Evolutionary conservation across 1,139 yeast species (phyloP).

Genomic region (Pichia sp.): DNA sequence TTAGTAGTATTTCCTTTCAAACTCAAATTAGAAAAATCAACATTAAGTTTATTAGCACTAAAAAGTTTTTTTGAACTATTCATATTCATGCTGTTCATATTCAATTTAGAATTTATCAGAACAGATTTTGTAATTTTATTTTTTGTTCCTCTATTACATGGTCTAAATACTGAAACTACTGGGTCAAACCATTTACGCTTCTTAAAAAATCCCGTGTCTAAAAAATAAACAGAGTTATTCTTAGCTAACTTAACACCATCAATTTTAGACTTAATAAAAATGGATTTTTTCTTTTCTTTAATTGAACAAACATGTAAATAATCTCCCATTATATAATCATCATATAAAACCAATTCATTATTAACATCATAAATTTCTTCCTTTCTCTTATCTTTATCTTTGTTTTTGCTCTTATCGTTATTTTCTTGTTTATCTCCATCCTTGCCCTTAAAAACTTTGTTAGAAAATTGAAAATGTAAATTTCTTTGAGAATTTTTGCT

Average conservation of each 20-base stretch:
- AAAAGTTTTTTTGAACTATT: conserved; percentile 9
- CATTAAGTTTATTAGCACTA: conserved; percentile 10
- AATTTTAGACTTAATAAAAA: conserved; percentile 22
- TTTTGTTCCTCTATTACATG: conserved; percentile 41
- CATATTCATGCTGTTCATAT: conserved; percentile 16
- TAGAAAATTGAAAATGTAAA: conserved; percentile 4
- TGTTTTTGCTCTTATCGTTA: no score
- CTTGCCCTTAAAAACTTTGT: no score
- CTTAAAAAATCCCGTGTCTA: conserved; percentile 15
- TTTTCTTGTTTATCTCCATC: no score
- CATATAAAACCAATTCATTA: conserved; percentile 4
- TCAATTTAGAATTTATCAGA: no score
- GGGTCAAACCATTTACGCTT: conserved; percentile 29
- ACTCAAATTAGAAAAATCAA: conserved; percentile 13
- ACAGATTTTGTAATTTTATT: conserved; percentile 36
- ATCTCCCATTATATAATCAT: conserved; percentile 19
- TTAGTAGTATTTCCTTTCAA: no score
- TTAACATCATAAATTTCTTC: conserved; percentile 1
- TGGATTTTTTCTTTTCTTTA: conserved; percentile 21
- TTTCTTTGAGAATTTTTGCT: background rate
- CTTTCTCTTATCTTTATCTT: background rate
- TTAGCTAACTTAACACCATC: conserved; percentile 29
- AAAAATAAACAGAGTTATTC: conserved; percentile 33
- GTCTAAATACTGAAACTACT: conserved; percentile 46
- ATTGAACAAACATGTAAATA: conserved; percentile 14